Evolutionary conservation across 202 grass and related monocot genomes (phyloP).

Genomic region (Digitaria exilis): DNA sequence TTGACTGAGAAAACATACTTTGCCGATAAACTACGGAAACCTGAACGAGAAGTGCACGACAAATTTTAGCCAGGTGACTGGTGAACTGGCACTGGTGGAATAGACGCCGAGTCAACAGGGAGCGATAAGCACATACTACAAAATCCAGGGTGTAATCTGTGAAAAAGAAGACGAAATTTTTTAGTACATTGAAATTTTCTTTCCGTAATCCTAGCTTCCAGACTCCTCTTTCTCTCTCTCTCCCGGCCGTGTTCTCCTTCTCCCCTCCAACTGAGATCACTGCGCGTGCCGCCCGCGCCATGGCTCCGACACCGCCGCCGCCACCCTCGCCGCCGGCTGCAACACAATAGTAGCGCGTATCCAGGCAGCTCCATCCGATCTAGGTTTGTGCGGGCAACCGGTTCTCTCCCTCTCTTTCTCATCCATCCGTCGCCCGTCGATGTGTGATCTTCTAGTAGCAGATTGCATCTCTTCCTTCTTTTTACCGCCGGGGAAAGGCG

Average conservation of each 20-base stretch:
- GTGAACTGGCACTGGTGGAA: no score
- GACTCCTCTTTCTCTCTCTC: background rate
- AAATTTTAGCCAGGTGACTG: background rate
- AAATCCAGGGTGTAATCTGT: conserved; percentile 32
- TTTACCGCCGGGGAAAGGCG: background rate
- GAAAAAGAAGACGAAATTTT: background rate
- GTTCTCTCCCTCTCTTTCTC: background rate
- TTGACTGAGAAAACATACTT: no score
- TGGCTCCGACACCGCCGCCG: conserved; percentile 41
- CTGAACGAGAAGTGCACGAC: no score
- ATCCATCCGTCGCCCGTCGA: background rate
- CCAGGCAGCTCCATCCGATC: background rate
- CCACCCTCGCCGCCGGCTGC: background rate
- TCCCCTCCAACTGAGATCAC: conserved; percentile 43
- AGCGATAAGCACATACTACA: background rate
- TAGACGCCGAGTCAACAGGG: background rate
- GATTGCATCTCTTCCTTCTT: conserved; percentile 24
- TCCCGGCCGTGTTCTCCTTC: background rate
- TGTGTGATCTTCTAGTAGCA: conserved; percentile 27
- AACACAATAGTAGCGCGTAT: conserved; percentile 33
- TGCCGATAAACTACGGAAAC: background rate
- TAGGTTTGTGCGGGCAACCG: conserved; percentile 32
- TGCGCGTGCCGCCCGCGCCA: conserved; percentile 20
- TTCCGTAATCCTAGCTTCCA: conserved; percentile 27
- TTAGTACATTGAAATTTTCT: conserved; percentile 25